phyloP scores from a whole-genome alignment of 306 rosid species.

The Prinsepia uniflora region DNA sequence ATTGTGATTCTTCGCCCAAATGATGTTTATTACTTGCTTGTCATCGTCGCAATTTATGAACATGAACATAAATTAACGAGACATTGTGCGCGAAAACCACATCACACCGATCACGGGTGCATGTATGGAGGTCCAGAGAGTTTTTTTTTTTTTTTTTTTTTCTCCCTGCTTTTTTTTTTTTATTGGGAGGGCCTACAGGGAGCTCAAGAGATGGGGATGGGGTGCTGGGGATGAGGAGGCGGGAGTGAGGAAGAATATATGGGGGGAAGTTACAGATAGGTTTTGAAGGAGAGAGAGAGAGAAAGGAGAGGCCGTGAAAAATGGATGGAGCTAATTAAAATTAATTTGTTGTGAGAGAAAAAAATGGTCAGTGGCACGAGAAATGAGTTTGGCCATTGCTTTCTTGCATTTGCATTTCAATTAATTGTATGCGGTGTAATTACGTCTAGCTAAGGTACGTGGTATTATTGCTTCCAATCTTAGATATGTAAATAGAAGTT shows the following conservation, averaged over 20 bases:
- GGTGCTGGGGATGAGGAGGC: neutral
- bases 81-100: conserved; percentile 22
- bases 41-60: neutral
- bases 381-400: conserved; percentile 32
- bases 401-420: neutral
- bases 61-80: conserved; percentile 10
- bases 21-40: neutral
- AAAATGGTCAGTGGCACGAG: conserved; percentile 29
- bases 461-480: too few relatives aligned
- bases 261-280: neutral
- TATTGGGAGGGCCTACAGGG: neutral
- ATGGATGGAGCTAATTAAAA: neutral
- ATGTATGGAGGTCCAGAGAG: conserved; percentile 35
- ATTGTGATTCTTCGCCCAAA: conserved; percentile 7
- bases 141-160: neutral
- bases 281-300: conserved; percentile 11
- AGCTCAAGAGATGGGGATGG: neutral
- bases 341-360: neutral
- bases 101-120: conserved; percentile 22
- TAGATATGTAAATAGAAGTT: too few relatives aligned
- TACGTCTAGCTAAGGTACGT: neutral
- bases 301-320: neutral
- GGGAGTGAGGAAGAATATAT: neutral
- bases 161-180: neutral
- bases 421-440: neutral